Evolutionary conservation across 2,329 filamentous ascomycete genomes (phyloP), one percentile per base, ranked within the genome.

Genomic region (Colletotrichum melonis): DNA sequence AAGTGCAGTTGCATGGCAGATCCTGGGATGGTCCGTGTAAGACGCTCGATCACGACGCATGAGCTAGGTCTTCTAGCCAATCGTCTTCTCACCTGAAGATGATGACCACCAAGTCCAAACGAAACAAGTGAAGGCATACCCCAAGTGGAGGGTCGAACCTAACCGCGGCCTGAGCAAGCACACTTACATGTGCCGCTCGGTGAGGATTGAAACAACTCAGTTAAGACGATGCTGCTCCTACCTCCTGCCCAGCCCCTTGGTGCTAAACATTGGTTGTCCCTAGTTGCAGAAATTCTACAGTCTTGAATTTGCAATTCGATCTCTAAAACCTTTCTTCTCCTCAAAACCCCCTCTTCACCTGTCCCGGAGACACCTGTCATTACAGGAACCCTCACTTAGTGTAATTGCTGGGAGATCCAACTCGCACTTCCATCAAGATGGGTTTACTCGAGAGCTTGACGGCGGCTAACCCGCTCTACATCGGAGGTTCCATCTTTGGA

Each of bases 181-280:
- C 30, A 46, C 49, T 66, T 73, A 71, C 71, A 73, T 73, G 71
- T 73, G 67, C 71, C 56, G 71, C 67, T 73, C 71, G 56, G 67
- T 57, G 67, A 57, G 11, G 32, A 54, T 42, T 71, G 67, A 71
- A 66, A 73, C 67, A 57, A 49, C 24, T 62, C 49, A 66, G 60
- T 73, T 73, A 66, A 73, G 71, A 70, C 56, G 71, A 73, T 73
- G 67, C 52, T 19, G 57, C 60, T 70, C 67, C 62, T 66, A 56
- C 60, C 28, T 70, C 60, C 9, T 7, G 28, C n/a, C 38, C 14
- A 22, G 24, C 9, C 22, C 55, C 30, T 46, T n/a, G 35, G 22
- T 16, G 30, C 5, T 22, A 14, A 7, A 32, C 11, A 19, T 46
- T 9, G 24, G 42, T 28, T 16, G 19, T 35, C 16, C 35, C 26